phyloP scores from a whole-genome alignment of 768 basidiomycete genomes.

The Sistotremastrum niveocremeum region DNA sequence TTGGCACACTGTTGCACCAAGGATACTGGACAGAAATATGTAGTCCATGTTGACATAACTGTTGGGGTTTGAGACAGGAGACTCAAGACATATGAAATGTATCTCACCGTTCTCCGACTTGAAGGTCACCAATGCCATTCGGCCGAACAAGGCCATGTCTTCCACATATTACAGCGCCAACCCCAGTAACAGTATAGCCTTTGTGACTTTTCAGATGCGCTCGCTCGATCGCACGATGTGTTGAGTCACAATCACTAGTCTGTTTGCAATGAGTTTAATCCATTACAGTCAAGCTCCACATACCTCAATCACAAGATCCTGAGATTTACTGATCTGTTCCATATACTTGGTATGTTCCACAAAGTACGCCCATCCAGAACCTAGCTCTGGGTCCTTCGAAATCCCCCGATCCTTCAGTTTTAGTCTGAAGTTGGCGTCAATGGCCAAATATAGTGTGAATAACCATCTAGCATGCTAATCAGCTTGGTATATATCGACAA shows the following conservation, averaged over 20 bases:
- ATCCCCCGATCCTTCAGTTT: no score
- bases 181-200: slow-evolving; percentile 10
- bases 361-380: slow-evolving; percentile 16
- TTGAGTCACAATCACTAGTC: not conserved
- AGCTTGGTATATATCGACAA: not conserved
- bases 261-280: not conserved
- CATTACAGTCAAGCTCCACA: not conserved
- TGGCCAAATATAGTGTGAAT: slow-evolving; percentile 13
- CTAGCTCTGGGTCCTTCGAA: slow-evolving; percentile 15
- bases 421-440: slow-evolving; percentile 22
- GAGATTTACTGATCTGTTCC: slow-evolving; percentile 6
- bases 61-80: no score
- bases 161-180: slow-evolving; percentile 5
- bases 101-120: slow-evolving; percentile 16
- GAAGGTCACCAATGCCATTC: slow-evolving; percentile 15
- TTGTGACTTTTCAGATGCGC: slow-evolving; percentile 12
- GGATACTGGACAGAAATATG: slow-evolving; percentile 9
- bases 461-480: slow-evolving; percentile 13
- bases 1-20: not conserved
- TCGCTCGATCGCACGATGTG: slow-evolving; percentile 10
- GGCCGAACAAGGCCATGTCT: slow-evolving; percentile 8
- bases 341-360: slow-evolving; percentile 8
- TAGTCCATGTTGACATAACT: slow-evolving; percentile 14
- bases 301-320: slow-evolving; percentile 7
- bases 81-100: not conserved